These are phyloP conservation scores for Arthromyces matolae DNA, from an alignment of 768 basidiomycete species.

Conservation along the genomic window DNA sequence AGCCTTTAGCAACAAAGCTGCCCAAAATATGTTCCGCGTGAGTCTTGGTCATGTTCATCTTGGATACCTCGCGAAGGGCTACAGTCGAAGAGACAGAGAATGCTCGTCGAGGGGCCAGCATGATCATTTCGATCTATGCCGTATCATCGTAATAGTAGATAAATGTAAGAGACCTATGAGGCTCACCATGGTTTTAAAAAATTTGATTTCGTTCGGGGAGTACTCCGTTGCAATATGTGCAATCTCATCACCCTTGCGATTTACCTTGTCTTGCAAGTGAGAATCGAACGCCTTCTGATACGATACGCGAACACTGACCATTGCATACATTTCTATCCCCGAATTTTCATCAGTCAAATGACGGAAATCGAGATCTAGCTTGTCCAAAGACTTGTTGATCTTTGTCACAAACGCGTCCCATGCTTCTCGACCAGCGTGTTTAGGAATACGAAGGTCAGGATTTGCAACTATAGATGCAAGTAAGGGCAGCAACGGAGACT, in stretches of 20 bases:
- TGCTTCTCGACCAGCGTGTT: conserved; percentile 37
- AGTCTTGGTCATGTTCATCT: conserved; percentile 63
- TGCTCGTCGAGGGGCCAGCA: conserved; percentile 70
- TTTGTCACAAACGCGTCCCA: conserved; percentile 59
- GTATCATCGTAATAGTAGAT: background rate
- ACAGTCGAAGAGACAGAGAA: conserved; percentile 77
- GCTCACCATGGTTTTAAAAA: conserved; percentile 79
- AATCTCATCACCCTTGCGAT: conserved; percentile 74
- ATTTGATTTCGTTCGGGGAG: conserved; percentile 70
- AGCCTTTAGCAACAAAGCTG: conserved; percentile 83
- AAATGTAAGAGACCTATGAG: background rate
- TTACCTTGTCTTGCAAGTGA: conserved; percentile 53
- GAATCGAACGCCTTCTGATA: background rate
- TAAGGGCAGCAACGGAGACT: conserved; percentile 7
- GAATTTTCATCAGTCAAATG: conserved; percentile 58
- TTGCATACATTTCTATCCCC: conserved; percentile 60
- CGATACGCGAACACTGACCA: conserved; percentile 44
- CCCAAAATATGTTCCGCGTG: conserved; percentile 69
- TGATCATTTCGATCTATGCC: conserved; percentile 78
- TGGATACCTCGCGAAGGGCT: conserved; percentile 68
- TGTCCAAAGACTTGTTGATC: conserved; percentile 62
- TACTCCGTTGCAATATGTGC: conserved; percentile 87
- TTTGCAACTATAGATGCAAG: conserved; percentile 43
- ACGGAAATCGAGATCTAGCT: conserved; percentile 71
- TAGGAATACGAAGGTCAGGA: conserved; percentile 42